These are phyloP conservation scores for Zalaria obscura DNA, from an alignment of 2,329 filamentous ascomycete genomes.

Conservation along the genomic window DNA sequence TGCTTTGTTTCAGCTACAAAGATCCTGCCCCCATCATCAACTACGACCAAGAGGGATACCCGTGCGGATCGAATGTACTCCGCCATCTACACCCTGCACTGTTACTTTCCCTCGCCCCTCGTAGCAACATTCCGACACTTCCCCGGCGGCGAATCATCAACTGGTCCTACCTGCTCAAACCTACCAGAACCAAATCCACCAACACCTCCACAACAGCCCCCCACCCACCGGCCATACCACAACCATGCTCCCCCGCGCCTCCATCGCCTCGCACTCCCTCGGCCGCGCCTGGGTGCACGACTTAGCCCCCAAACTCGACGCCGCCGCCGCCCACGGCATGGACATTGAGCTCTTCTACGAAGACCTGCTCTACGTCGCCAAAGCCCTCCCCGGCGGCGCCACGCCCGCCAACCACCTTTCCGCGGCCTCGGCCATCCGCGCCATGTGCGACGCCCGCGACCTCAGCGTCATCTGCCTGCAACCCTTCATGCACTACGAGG, in stretches of 20 bases:
- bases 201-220: too few relatives aligned
- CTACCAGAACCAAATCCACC: too few relatives aligned
- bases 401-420: conserved; percentile 33
- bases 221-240: too few relatives aligned
- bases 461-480: conserved; percentile 55
- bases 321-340: conserved; percentile 51
- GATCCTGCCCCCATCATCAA: too few relatives aligned
- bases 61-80: too few relatives aligned
- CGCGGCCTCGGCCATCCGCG: conserved; percentile 43
- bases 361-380: conserved; percentile 51
- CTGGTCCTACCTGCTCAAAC: too few relatives aligned
- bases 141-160: too few relatives aligned
- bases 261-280: conserved; percentile 64
- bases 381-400: conserved; percentile 27
- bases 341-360: conserved; percentile 67
- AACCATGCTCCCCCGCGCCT: conserved; percentile 41
- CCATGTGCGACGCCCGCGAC: conserved; percentile 40
- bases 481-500: conserved; percentile 68
- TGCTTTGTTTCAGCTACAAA: too few relatives aligned
- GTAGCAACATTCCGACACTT: too few relatives aligned
- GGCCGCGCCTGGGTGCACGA: conserved; percentile 59
- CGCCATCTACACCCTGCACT: too few relatives aligned
- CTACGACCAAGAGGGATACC: too few relatives aligned
- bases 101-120: too few relatives aligned
- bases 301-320: conserved; percentile 52